phyloP scores from a whole-genome alignment of 768 basidiomycete genomes.

The Gloeopeniophorella convolvens region DNA sequence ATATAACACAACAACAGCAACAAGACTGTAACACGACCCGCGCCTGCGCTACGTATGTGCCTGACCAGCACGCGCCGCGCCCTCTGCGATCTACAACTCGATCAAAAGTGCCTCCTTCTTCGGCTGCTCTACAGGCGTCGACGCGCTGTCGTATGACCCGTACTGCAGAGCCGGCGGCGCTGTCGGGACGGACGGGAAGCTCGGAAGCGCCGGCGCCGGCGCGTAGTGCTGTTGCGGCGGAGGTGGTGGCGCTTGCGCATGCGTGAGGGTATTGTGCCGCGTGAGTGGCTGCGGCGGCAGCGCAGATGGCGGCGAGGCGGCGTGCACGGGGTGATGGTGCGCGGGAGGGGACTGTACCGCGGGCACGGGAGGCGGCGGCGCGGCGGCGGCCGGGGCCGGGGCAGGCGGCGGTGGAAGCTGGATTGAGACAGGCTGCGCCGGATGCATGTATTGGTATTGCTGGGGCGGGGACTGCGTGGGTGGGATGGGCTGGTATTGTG shows the following conservation, averaged over 20 bases:
- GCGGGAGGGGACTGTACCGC: slow-evolving; percentile 16
- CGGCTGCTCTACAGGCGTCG: slow-evolving; percentile 15
- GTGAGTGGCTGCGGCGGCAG: slow-evolving; percentile 6
- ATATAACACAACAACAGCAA: slow-evolving; percentile 5
- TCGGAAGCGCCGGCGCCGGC: slow-evolving; percentile 14
- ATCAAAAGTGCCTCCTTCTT: slow-evolving; percentile 22
- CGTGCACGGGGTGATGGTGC: slow-evolving; percentile 18
- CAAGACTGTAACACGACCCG: background rate
- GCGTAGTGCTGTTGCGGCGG: slow-evolving; percentile 16
- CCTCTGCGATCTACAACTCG: slow-evolving; percentile 11
- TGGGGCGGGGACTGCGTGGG: slow-evolving; percentile 4
- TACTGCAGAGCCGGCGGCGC: slow-evolving; percentile 14
- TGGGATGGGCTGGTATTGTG: slow-evolving; percentile 24
- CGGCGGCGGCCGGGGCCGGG: background rate
- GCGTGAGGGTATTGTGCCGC: slow-evolving; percentile 19
- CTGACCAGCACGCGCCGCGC: no score
- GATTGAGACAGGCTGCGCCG: slow-evolving; percentile 26
- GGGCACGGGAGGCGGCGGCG: background rate
- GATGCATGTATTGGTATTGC: slow-evolving; percentile 25
- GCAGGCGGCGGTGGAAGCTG: slow-evolving; percentile 21
- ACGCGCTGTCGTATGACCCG: slow-evolving; percentile 7
- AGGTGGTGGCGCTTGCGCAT: slow-evolving; percentile 9
- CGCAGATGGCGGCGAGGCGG: slow-evolving; percentile 10
- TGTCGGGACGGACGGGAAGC: slow-evolving; percentile 20
- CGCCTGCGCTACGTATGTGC: background rate